These are phyloP conservation scores for Lentinula sp. DNA, from an alignment of 768 basidiomycete genomes.

Conservation along the genomic window DNA sequence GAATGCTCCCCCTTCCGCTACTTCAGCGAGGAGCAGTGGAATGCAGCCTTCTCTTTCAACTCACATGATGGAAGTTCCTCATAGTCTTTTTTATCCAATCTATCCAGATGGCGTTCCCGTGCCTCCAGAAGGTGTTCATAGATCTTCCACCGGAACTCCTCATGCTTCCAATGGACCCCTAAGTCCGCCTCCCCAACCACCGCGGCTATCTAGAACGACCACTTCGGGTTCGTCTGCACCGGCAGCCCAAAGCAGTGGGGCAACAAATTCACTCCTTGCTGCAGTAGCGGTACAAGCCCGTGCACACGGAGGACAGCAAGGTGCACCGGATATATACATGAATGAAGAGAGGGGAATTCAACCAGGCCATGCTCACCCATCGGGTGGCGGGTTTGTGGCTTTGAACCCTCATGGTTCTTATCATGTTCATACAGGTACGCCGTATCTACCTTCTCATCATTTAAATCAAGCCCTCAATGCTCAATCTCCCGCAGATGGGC, in stretches of 20 bases:
- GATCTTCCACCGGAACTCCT: not conserved
- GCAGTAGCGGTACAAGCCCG: slow-evolving; percentile 51
- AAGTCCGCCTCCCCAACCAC: not conserved
- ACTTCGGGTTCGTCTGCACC: not conserved
- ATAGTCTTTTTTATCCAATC: slow-evolving; percentile 73
- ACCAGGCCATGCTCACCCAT: not conserved
- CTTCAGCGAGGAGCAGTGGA: slow-evolving; percentile 22
- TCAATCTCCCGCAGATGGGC: not conserved
- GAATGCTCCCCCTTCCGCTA: slow-evolving; percentile 13
- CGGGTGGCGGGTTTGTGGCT: not conserved
- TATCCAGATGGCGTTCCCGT: slow-evolving; percentile 44
- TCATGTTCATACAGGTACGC: not conserved
- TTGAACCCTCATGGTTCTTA: not conserved
- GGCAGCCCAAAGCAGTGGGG: slow-evolving; percentile 24
- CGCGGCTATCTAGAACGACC: not conserved
- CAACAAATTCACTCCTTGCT: slow-evolving; percentile 49
- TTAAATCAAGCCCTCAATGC: not conserved
- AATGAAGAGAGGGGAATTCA: slow-evolving; percentile 54
- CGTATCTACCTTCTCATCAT: not conserved
- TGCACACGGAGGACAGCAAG: slow-evolving; percentile 3
- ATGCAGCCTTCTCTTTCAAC: slow-evolving; percentile 8
- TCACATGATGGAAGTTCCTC: slow-evolving; percentile 51
- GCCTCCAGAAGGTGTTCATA: not conserved
- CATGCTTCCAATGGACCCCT: slow-evolving; percentile 8
- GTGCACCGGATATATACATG: slow-evolving; percentile 51